Conservation (phyloP, 805 yeast genomes). For the Tetrapisispora fleetii region DNA sequence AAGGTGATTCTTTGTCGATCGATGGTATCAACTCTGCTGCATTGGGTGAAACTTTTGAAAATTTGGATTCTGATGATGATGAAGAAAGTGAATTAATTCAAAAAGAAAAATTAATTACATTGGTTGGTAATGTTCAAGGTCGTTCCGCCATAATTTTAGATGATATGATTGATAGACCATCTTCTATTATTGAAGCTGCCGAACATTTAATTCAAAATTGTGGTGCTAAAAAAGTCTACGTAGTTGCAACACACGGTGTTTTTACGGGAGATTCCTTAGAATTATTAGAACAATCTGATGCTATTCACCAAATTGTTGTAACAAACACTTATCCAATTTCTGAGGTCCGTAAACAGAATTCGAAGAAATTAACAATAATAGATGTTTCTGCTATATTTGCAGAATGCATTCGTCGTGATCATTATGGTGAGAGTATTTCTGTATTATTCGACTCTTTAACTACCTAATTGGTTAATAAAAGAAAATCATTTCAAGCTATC, state of each 20-base stretch:
- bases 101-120: constrained; percentile 78
- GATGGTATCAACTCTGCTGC: constrained; percentile 40
- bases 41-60: constrained; percentile 74
- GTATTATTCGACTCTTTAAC: constrained; percentile 85
- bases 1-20: constrained; percentile 17
- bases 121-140: constrained; percentile 90
- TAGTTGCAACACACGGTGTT: constrained; percentile 93
- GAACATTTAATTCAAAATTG: constrained; percentile 93
- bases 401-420: constrained; percentile 97
- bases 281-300: constrained; percentile 62
- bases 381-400: constrained; percentile 95
- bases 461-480: constrained; percentile 18
- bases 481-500: not conserved
- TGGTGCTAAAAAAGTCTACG: constrained; percentile 85
- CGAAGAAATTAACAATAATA: constrained; percentile 70
- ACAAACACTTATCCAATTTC: constrained; percentile 93
- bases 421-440: constrained; percentile 93
- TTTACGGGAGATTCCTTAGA: constrained; percentile 84
- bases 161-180: constrained; percentile 95
- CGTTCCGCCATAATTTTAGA: constrained; percentile 90
- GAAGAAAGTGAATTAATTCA: constrained; percentile 36
- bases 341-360: constrained; percentile 43
- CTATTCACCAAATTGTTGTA: constrained; percentile 85
- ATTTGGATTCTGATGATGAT: constrained; percentile 54
- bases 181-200: constrained; percentile 92